These are phyloP conservation scores for Rhynchospora tenuis DNA, from an alignment of 176 grass and related monocot species.

Conservation along the genomic window DNA sequence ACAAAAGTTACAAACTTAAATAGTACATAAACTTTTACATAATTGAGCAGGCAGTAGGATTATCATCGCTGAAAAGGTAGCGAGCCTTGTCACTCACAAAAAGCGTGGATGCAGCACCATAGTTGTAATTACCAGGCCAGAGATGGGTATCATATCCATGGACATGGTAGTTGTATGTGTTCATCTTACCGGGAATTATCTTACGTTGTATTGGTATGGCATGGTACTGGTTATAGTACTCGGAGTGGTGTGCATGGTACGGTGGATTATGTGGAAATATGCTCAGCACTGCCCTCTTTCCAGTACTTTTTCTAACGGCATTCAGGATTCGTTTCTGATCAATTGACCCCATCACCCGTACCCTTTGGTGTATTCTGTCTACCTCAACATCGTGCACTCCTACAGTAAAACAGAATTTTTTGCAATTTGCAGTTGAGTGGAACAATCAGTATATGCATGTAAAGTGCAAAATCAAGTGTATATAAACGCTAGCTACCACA, in stretches of 20 bases:
- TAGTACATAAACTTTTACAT: conserved; percentile 38
- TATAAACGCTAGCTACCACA: neutral
- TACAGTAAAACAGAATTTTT: neutral
- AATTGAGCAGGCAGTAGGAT: conserved; percentile 58
- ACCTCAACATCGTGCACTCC: conserved; percentile 62
- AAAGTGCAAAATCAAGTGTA: neutral
- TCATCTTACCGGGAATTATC: conserved; percentile 10
- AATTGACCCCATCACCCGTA: conserved; percentile 52
- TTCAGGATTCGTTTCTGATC: conserved; percentile 72
- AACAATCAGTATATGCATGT: neutral
- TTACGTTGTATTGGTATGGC: neutral
- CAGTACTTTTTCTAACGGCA: conserved; percentile 34
- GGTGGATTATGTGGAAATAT: conserved; percentile 9
- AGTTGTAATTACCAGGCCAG: conserved; percentile 35
- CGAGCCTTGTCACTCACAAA: conserved; percentile 22
- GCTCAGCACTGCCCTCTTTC: conserved; percentile 48
- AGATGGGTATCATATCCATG: conserved; percentile 56
- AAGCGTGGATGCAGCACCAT: neutral
- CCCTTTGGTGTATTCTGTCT: conserved; percentile 51
- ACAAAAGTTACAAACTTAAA: neutral
- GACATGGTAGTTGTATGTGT: conserved; percentile 72
- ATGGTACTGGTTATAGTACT: conserved; percentile 34
- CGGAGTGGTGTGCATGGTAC: conserved; percentile 18
- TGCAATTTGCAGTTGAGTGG: neutral
- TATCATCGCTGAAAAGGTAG: conserved; percentile 73